A percentile compares a stretch with the other conserved stretches of the same genome.
These are phyloP conservation scores for Aspergillus niger DNA, from an alignment of 2,329 filamentous ascomycete genomes.

Conservation along the genomic window DNA sequence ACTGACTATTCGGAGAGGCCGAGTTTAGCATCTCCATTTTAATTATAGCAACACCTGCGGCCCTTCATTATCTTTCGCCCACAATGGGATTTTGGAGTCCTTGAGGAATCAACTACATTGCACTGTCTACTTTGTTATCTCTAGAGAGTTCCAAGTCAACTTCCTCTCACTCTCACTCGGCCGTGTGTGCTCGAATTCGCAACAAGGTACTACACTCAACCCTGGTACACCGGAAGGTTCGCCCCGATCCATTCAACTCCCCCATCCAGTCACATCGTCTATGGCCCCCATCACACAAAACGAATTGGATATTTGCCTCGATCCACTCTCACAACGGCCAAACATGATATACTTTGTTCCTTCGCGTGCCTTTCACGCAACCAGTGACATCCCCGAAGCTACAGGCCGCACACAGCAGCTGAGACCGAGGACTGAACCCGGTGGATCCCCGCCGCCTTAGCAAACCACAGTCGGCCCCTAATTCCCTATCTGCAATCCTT, in stretches of 20 bases:
- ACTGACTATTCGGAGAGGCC: slow-evolving; percentile 24
- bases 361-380: not conserved
- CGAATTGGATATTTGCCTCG: not conserved
- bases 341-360: slow-evolving; percentile 6
- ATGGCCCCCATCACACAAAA: not conserved
- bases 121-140: not conserved
- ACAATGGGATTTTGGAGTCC: not conserved
- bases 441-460: not conserved
- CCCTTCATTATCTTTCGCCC: not conserved
- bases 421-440: slow-evolving; percentile 13
- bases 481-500: not conserved
- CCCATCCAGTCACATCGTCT: slow-evolving; percentile 14
- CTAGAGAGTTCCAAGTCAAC: not conserved
- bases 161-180: not conserved
- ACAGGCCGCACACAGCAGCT: slow-evolving; percentile 14
- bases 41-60: not conserved
- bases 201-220: not conserved
- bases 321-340: slow-evolving; percentile 10
- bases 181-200: not conserved
- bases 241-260: slow-evolving; percentile 26
- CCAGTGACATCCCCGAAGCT: slow-evolving; percentile 16
- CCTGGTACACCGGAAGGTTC: slow-evolving; percentile 33
- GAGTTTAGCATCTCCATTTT: slow-evolving; percentile 10
- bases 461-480: not conserved
- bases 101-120: not conserved